Evolutionary conservation across 371 early-diverging fungal species (phyloP).

Genomic region (Lichtheimia hyalospora): DNA sequence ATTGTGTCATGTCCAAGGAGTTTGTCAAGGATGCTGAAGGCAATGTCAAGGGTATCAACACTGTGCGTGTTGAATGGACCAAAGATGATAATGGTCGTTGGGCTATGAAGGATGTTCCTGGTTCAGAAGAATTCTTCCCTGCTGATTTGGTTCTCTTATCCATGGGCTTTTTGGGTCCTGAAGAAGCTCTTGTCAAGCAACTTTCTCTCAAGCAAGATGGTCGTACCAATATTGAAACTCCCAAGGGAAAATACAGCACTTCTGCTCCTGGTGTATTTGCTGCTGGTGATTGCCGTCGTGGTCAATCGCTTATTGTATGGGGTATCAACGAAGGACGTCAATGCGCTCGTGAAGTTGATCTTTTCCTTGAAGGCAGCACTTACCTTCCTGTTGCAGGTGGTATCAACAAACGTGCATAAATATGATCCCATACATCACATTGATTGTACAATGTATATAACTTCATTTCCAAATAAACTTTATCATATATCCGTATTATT

Average conservation of each 20-base stretch:
- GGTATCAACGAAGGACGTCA: slow-evolving; percentile 97
- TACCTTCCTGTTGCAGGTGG: slow-evolving; percentile 71
- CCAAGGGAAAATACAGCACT: slow-evolving; percentile 78
- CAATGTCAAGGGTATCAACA: slow-evolving; percentile 88
- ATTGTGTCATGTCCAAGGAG: slow-evolving; percentile 90
- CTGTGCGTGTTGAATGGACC: slow-evolving; percentile 93
- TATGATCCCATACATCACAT: too few relatives aligned
- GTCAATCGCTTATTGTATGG: slow-evolving; percentile 95
- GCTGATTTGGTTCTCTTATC: slow-evolving; percentile 91
- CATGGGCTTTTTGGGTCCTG: slow-evolving; percentile 98
- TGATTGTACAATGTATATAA: too few relatives aligned
- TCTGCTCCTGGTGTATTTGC: slow-evolving; percentile 84
- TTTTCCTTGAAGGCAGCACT: slow-evolving; percentile 74
- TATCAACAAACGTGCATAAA: slow-evolving; percentile 49
- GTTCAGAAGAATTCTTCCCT: slow-evolving; percentile 79
- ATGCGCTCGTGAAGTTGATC: slow-evolving; percentile 92
- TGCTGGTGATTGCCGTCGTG: slow-evolving; percentile 96
- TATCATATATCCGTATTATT: too few relatives aligned
- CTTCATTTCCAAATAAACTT: too few relatives aligned
- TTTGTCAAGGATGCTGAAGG: slow-evolving; percentile 87
- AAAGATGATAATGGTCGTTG: slow-evolving; percentile 79
- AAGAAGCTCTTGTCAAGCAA: slow-evolving; percentile 79
- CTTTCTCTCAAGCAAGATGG: slow-evolving; percentile 75
- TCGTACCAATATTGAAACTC: slow-evolving; percentile 79
- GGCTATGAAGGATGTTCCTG: slow-evolving; percentile 85